Percentiles rank a stretch among this genome's conserved stretches.
Conservation (phyloP, 164 flowering plant species). For the Nymphaea thermarum region DNA sequence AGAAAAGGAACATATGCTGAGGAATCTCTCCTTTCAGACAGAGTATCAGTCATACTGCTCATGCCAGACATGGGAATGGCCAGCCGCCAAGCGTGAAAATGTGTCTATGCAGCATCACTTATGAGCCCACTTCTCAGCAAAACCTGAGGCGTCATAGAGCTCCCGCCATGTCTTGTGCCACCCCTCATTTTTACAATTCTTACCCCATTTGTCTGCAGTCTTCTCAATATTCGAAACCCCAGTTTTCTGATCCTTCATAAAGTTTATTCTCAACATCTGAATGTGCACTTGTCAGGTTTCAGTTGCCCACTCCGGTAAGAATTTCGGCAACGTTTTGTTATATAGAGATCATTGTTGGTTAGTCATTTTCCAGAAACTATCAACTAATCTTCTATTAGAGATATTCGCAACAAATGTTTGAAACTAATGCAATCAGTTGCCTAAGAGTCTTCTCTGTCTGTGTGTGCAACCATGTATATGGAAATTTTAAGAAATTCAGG, state of each 20-base stretch:
- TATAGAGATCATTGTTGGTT: too few relatives aligned
- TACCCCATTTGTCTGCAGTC: constrained; percentile 82
- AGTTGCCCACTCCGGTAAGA: too few relatives aligned
- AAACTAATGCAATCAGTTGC: too few relatives aligned
- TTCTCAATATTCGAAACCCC: constrained; percentile 61
- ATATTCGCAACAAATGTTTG: too few relatives aligned
- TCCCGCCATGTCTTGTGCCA: constrained; percentile 94
- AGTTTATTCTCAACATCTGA: neutral
- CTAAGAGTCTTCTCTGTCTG: too few relatives aligned
- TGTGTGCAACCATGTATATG: too few relatives aligned
- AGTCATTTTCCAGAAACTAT: too few relatives aligned
- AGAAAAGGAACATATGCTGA: too few relatives aligned
- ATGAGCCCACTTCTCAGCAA: constrained; percentile 90
- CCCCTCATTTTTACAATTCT: constrained; percentile 47
- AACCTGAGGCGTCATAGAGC: constrained; percentile 64
- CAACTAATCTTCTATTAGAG: too few relatives aligned
- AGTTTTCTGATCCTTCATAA: constrained; percentile 26
- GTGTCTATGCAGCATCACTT: constrained; percentile 96
- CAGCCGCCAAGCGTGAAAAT: constrained; percentile 56
- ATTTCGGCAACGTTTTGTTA: too few relatives aligned
- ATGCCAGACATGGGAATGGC: constrained; percentile 98
- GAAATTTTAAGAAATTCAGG: too few relatives aligned
- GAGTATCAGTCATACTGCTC: constrained; percentile 46
- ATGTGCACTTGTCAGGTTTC: neutral
- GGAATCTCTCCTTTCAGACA: too few relatives aligned